A percentile compares a stretch with the other conserved stretches of the same genome.
Conservation (phyloP, 2,329 filamentous ascomycete genomes). For the Colletotrichum spinosum region DNA sequence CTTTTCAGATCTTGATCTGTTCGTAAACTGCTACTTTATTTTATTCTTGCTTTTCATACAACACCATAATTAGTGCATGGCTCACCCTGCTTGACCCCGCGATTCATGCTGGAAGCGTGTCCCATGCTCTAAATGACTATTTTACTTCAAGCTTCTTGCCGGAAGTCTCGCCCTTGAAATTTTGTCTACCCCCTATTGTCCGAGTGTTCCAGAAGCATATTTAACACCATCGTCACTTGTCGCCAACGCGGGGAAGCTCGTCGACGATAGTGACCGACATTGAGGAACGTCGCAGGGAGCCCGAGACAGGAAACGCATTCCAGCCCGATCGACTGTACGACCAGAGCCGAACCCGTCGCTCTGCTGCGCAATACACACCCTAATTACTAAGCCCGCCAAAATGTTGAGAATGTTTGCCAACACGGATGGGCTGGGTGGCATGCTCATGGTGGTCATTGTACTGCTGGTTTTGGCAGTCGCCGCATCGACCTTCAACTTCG, state of each 20-base stretch:
- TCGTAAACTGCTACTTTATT: background rate
- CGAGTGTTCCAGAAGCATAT: conserved; percentile 11
- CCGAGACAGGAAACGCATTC: background rate
- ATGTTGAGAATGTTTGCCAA: conserved; percentile 37
- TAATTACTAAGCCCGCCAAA: background rate
- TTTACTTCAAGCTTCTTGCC: conserved; percentile 6
- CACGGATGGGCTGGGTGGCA: conserved; percentile 23
- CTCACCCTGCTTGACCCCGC: conserved; percentile 27
- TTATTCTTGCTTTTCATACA: background rate
- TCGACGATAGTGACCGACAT: background rate
- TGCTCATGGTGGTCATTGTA: conserved; percentile 33
- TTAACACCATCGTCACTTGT: conserved; percentile 6
- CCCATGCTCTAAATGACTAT: background rate
- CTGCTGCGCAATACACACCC: background rate
- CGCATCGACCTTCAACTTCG: conserved; percentile 35
- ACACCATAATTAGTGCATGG: conserved; percentile 1
- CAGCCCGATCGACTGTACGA: background rate
- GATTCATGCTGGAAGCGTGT: conserved; percentile 15
- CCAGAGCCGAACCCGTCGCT: background rate
- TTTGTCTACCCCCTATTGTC: background rate
- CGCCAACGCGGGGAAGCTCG: conserved; percentile 2
- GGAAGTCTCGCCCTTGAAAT: background rate
- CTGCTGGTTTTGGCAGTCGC: conserved; percentile 33
- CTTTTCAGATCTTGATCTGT: background rate
- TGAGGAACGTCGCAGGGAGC: conserved; percentile 8